phyloP scores from a whole-genome alignment of 768 basidiomycete genomes.

The Trametes punicea region DNA sequence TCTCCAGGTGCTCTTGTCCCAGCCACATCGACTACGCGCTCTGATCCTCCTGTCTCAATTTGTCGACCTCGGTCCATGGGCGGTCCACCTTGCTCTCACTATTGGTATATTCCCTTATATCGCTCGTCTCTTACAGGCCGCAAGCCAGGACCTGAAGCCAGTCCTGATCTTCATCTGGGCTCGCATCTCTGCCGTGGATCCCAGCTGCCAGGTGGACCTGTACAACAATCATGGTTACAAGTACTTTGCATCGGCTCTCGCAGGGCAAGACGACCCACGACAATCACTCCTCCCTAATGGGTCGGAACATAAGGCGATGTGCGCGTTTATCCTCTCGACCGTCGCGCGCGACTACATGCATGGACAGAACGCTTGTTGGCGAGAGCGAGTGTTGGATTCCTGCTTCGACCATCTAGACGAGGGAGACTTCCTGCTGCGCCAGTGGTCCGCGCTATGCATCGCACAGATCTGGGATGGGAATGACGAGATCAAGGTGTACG shows the following conservation, averaged over 20 bases:
- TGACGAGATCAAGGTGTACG: slow-evolving; percentile 85
- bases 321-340: slow-evolving; percentile 90
- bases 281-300: slow-evolving; percentile 74
- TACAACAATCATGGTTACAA: slow-evolving; percentile 80
- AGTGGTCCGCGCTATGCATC: slow-evolving; percentile 93
- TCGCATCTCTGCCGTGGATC: slow-evolving; percentile 94
- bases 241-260: slow-evolving; percentile 80
- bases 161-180: slow-evolving; percentile 99
- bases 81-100: slow-evolving; percentile 90
- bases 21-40: slow-evolving; percentile 91
- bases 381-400: slow-evolving; percentile 78
- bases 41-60: slow-evolving; percentile 96
- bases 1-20: slow-evolving; percentile 93
- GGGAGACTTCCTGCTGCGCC: slow-evolving; percentile 87
- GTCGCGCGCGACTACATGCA: slow-evolving; percentile 86
- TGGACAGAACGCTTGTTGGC: slow-evolving; percentile 84
- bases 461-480: slow-evolving; percentile 93
- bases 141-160: slow-evolving; percentile 91
- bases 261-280: slow-evolving; percentile 57
- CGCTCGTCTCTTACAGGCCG: slow-evolving; percentile 91
- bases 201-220: slow-evolving; percentile 86
- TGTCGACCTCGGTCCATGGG: slow-evolving; percentile 98
- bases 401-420: slow-evolving; percentile 85
- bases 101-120: slow-evolving; percentile 99
- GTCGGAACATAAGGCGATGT: slow-evolving; percentile 97